A percentile compares a stretch with the other conserved stretches of the same genome.
Conservation (phyloP, 2,329 filamentous ascomycete genomes). For the Pestalotiopsis sp. region DNA sequence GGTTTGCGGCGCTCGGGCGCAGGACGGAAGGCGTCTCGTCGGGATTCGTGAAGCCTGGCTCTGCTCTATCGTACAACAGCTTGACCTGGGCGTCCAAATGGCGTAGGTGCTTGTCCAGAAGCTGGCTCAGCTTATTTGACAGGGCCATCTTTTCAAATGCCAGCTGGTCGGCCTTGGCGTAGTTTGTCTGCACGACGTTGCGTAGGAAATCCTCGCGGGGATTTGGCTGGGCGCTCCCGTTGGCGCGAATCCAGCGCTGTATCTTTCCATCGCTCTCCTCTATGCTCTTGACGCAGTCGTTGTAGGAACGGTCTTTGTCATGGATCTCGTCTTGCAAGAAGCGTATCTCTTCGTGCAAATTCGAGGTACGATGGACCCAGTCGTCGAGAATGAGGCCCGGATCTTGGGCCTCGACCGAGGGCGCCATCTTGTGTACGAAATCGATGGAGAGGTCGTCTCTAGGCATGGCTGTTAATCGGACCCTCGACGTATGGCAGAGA, state of each 20-base stretch:
- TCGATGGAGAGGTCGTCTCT: slow-evolving; percentile 75
- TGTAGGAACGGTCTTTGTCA: slow-evolving; percentile 75
- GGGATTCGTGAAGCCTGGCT: slow-evolving; percentile 63
- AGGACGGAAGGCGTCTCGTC: slow-evolving; percentile 66
- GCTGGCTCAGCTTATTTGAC: slow-evolving; percentile 62
- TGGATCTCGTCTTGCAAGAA: slow-evolving; percentile 84
- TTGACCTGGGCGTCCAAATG: slow-evolving; percentile 67
- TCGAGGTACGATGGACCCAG: slow-evolving; percentile 74
- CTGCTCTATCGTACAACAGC: slow-evolving; percentile 60
- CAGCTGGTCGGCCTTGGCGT: slow-evolving; percentile 67
- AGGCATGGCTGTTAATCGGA: slow-evolving; percentile 66
- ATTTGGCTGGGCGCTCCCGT: slow-evolving; percentile 73
- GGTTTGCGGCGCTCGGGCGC: slow-evolving; percentile 59
- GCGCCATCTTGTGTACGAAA: slow-evolving; percentile 68
- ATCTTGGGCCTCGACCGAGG: slow-evolving; percentile 60
- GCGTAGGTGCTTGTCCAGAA: slow-evolving; percentile 65
- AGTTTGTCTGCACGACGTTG: slow-evolving; percentile 69
- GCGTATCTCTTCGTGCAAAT: slow-evolving; percentile 79
- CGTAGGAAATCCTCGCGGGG: slow-evolving; percentile 74
- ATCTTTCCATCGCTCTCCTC: slow-evolving; percentile 73
- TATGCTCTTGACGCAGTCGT: slow-evolving; percentile 70
- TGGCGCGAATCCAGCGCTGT: slow-evolving; percentile 79
- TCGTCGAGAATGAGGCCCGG: slow-evolving; percentile 75
- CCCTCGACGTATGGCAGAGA: slow-evolving; percentile 24
- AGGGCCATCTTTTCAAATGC: slow-evolving; percentile 76